Conservation (phyloP, 257 asterid species). For the Petunia secreta region DNA sequence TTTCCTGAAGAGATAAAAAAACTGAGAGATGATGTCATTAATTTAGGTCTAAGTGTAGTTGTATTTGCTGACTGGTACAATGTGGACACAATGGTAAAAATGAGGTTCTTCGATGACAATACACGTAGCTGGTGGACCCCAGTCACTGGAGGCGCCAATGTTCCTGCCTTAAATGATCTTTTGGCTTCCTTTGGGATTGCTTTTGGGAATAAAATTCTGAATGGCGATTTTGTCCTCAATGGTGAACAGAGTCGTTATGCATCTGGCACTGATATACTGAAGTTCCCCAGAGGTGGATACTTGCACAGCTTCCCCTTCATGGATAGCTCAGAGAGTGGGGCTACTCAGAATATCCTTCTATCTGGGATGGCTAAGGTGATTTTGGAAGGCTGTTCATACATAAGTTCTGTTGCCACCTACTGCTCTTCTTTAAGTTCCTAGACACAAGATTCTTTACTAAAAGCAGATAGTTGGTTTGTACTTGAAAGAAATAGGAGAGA, state of each 20-base stretch:
- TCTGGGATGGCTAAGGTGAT: conserved; percentile 92
- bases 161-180: conserved; percentile 95
- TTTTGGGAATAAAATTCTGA: conserved; percentile 94
- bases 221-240: conserved; percentile 88
- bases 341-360: conserved; percentile 78
- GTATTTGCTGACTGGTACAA: conserved; percentile 99
- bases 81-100: conserved; percentile 94
- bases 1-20: conserved; percentile 79
- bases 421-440: neutral
- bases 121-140: conserved; percentile 99
- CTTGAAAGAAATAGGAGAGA: neutral
- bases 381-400: conserved; percentile 25
- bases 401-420: conserved; percentile 21
- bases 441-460: conserved; percentile 10
- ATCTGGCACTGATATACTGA: conserved; percentile 87
- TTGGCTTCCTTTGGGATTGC: conserved; percentile 94
- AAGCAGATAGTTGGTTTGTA: neutral
- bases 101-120: conserved; percentile 97
- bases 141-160: conserved; percentile 92
- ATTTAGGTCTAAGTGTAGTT: conserved; percentile 75
- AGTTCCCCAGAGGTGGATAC: conserved; percentile 93
- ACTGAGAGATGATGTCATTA: conserved; percentile 75
- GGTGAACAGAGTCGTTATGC: conserved; percentile 97
- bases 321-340: conserved; percentile 98
- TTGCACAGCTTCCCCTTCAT: conserved; percentile 91